Conservation (phyloP, 2,329 filamentous ascomycete genomes). For the Colletotrichum plurivorum region DNA sequence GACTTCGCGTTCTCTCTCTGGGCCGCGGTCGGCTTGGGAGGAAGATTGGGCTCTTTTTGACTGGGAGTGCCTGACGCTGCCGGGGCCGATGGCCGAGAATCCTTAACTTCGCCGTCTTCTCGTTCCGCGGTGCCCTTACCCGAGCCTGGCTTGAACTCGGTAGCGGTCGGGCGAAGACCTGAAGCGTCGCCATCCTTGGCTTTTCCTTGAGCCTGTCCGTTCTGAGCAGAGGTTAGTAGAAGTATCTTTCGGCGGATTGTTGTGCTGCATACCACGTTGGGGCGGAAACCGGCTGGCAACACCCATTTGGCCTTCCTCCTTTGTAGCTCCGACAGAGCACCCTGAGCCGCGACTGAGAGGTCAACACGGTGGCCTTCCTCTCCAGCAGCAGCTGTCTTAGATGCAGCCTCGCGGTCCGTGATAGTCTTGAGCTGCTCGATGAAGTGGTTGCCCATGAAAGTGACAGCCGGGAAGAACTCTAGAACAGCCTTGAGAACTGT, state of each 20-base stretch:
- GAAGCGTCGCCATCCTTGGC: slow-evolving; percentile 54
- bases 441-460: slow-evolving; percentile 84
- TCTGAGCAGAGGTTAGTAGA: slow-evolving; percentile 54
- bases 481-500: slow-evolving; percentile 87
- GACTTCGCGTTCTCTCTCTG: slow-evolving; percentile 45
- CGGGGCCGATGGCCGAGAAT: slow-evolving; percentile 49
- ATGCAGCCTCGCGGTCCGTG: slow-evolving; percentile 70
- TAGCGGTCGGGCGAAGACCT: slow-evolving; percentile 70
- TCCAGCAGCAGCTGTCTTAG: slow-evolving; percentile 61
- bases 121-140: slow-evolving; percentile 62
- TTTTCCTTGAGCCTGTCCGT: slow-evolving; percentile 55
- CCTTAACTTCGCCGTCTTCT: slow-evolving; percentile 82
- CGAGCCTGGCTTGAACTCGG: slow-evolving; percentile 73
- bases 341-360: slow-evolving; percentile 80
- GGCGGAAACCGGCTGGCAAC: slow-evolving; percentile 80
- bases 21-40: slow-evolving; percentile 37
- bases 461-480: slow-evolving; percentile 88
- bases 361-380: slow-evolving; percentile 77
- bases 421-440: slow-evolving; percentile 76
- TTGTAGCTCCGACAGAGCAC: slow-evolving; percentile 78
- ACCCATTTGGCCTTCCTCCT: slow-evolving; percentile 78
- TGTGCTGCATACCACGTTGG: slow-evolving; percentile 67
- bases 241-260: slow-evolving; percentile 34
- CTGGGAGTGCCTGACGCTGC: slow-evolving; percentile 8
- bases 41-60: slow-evolving; percentile 38